Base-by-base conservation (phyloP, 768 basidiomycete genomes). In the Boletus insuetus region DNA sequence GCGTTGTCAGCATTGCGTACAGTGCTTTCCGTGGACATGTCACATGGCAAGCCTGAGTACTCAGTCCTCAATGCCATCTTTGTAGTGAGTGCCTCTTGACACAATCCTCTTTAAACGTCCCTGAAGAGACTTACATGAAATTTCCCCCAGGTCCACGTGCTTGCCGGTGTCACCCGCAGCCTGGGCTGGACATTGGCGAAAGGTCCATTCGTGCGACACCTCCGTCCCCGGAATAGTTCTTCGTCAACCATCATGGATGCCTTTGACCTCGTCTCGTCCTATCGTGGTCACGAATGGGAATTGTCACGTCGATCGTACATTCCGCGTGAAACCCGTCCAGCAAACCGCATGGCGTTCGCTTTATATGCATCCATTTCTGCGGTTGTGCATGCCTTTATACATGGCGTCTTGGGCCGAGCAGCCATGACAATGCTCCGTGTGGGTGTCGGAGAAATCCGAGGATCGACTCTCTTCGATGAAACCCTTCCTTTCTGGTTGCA, bases 241-340 rank as follows among this genome's bases (percentile, higher is more conserved):
- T 45, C 52, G n/a, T 53, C 51, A 19, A 53, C 35, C 16, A 32
- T 53, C 38, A 32, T 46, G 52, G 52, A 53, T 32, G 52, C 52
- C 7, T 19, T 53, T 16, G 38, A 46, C 31, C 52, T 53, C 20
- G 11, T 32, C 20, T 32, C 6, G 0, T 24, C 38, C 22, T 12
- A 46, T 17, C 52, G 52, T 46, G 52, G 52, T 34, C 20, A 22
- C 19, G 45, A 24, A 24, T 53, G 52, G 52, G 43, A 46, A 3
- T 46, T 44, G 52, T 53, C 52, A 17, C 20, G 45, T 8, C 19
- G 38, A 10, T 19, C 26, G 14, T 24, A 53, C 45, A 13, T 53
- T n/a, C 52, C 52, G 10, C 45, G 16, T 6, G 52, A 53, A 22
- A 46, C 52, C 14, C 52, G 52, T 34, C 52, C 52, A 13, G 14